Percentiles rank a stretch among this genome's conserved stretches.
Conservation (phyloP, 1,284 basidiomycete genomes). For the Austroboletus niveus region DNA sequence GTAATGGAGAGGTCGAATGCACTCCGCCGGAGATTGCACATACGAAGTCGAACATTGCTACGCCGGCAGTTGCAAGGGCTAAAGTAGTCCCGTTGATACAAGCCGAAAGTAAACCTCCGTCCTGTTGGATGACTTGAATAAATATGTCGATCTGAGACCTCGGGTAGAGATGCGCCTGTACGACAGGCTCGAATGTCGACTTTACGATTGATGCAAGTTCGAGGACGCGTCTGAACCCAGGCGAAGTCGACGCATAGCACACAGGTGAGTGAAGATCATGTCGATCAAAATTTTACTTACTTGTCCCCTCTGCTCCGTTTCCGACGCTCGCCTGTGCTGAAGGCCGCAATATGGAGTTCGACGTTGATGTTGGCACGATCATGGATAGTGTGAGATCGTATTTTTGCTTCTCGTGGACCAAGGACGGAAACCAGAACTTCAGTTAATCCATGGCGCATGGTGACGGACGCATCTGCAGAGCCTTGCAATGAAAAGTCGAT, state of each 20-base stretch:
- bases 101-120: constrained; percentile 90
- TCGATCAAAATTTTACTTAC: constrained; percentile 47
- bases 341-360: constrained; percentile 81
- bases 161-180: constrained; percentile 89
- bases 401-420: constrained; percentile 87
- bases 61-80: constrained; percentile 87
- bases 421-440: constrained; percentile 85
- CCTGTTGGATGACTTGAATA: constrained; percentile 90
- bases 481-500: constrained; percentile 80
- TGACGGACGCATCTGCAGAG: constrained; percentile 82
- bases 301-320: constrained; percentile 83
- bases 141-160: constrained; percentile 93
- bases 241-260: constrained; percentile 1
- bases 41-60: constrained; percentile 89
- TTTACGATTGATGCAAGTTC: constrained; percentile 88
- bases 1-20: constrained; percentile 71
- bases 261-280: background rate
- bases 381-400: constrained; percentile 71
- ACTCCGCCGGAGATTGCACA: constrained; percentile 83
- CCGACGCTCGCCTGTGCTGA: constrained; percentile 80
- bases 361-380: constrained; percentile 86
- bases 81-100: constrained; percentile 95
- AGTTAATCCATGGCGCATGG: constrained; percentile 87
- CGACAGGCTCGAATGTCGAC: constrained; percentile 93
- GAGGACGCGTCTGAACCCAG: constrained; percentile 67